Percentiles rank a stretch among this genome's conserved stretches.
phyloP scores from a whole-genome alignment of 2,329 filamentous ascomycete species.

The Trichoderma hamatum region DNA sequence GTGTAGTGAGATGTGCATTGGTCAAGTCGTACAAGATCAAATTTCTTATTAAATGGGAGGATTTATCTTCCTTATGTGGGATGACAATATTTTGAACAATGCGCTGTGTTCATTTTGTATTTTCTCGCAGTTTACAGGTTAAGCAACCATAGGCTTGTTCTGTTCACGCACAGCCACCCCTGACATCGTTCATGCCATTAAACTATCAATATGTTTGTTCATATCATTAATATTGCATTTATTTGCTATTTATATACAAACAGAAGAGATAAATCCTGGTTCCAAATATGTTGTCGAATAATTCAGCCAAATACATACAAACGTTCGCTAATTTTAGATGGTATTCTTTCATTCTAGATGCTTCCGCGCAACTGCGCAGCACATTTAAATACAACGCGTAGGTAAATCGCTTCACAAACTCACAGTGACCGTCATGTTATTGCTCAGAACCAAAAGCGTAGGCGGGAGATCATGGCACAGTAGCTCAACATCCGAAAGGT shows the following conservation, averaged over 20 bases:
- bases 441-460: conserved; percentile 77
- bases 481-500: conserved; percentile 77
- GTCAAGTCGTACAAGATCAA: not conserved
- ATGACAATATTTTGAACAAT: not conserved
- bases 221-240: not conserved
- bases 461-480: conserved; percentile 77
- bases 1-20: not conserved
- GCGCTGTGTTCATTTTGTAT: not conserved
- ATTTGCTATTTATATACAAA: not conserved
- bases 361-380: not conserved
- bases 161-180: not conserved
- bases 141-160: not conserved
- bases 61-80: not conserved
- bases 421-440: conserved; percentile 87
- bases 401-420: conserved; percentile 55
- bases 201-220: not conserved
- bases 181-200: not conserved
- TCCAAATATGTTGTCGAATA: not conserved
- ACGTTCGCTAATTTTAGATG: not conserved
- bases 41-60: not conserved
- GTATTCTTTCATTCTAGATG: not conserved
- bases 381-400: not conserved
- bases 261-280: not conserved
- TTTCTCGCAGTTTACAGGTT: not conserved
- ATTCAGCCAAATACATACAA: not conserved